Percentiles rank a stretch among this genome's conserved stretches.
These are phyloP conservation scores for Candida argentea DNA, from an alignment of 805 yeast genomes.

Conservation along the genomic window DNA sequence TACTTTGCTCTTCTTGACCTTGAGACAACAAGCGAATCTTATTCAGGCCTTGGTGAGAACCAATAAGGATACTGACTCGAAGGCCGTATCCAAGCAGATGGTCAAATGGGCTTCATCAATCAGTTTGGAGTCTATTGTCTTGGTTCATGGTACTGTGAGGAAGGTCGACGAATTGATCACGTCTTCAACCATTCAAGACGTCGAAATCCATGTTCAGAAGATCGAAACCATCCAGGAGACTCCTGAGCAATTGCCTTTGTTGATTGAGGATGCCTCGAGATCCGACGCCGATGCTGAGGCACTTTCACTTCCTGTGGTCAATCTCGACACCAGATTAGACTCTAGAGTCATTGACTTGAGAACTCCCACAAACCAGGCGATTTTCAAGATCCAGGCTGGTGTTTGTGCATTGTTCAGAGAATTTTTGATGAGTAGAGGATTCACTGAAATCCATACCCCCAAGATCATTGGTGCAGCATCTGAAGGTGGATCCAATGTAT, in stretches of 20 bases:
- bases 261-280: conserved; percentile 94
- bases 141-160: conserved; percentile 76
- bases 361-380: conserved; percentile 95
- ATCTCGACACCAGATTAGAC: conserved; percentile 92
- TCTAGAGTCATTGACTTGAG: conserved; percentile 93
- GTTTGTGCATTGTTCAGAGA: conserved; percentile 85
- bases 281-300: conserved; percentile 92
- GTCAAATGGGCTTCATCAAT: conserved; percentile 90
- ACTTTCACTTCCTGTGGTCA: conserved; percentile 84
- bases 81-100: conserved; percentile 76
- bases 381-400: conserved; percentile 87
- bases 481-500: conserved; percentile 97
- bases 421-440: conserved; percentile 55
- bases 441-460: conserved; percentile 93
- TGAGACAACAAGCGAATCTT: conserved; percentile 80
- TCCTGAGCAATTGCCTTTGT: conserved; percentile 85
- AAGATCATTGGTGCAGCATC: conserved; percentile 91
- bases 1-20: conserved; percentile 79
- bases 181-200: conserved; percentile 85
- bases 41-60: conserved; percentile 81
- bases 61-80: conserved; percentile 43
- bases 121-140: conserved; percentile 81
- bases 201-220: conserved; percentile 70
- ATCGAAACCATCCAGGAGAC: conserved; percentile 75
- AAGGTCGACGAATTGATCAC: conserved; percentile 83